Base-by-base conservation (phyloP, 768 basidiomycete species). In the Kwoniella botswanensis region DNA sequence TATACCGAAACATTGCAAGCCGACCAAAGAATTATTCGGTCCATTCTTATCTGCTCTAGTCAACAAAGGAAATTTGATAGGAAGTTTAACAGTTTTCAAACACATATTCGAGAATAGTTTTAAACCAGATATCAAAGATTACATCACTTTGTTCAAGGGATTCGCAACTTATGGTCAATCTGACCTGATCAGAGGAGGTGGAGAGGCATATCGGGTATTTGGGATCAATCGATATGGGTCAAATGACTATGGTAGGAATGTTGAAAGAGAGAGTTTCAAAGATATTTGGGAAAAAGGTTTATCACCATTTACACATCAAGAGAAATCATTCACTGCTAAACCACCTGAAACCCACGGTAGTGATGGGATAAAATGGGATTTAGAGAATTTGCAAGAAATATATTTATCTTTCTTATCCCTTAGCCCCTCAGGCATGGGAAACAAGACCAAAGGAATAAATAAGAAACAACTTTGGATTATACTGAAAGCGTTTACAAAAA, bases 111-210 rank as follows among this genome's bases (percentile, higher is more conserved):
- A 74, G 5, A 72, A 72, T 26, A 73, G 67, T 2, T 68, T 66
- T 44, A 63, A 71, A 4, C 81, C 81, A 3, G 50, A 44, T 18
- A 50, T 78, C 2, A 66, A 70, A 5, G 82, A 82, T 61, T 82
- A 77, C 55, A 55, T 74, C 1, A 63, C 75, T 2, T 71, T 83
- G 1, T 77, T 83, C 56, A 65, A 68, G n/a, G 82, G 78, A 2
- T 83, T 83, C 61, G 75, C 79, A n/a, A 43, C 68, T 52, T 76
- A 74, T 59, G 82, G 80, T 9, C 54, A 35, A 26, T 62, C 74
- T 11, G 58, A 60, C 13, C 12, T 22, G 1, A 11, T 10, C 29
- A 43, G 43, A 57, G 35, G 24, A 65, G 59, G 35, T 5, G 65
- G 58, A 17, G 61, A 58, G 52, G 13, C 60, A 26, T 57, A 26